Evolutionary conservation across 2,329 filamentous ascomycete species (phyloP), one percentile per base, ranked within the genome.

Genomic region (Cadophora sp.): DNA sequence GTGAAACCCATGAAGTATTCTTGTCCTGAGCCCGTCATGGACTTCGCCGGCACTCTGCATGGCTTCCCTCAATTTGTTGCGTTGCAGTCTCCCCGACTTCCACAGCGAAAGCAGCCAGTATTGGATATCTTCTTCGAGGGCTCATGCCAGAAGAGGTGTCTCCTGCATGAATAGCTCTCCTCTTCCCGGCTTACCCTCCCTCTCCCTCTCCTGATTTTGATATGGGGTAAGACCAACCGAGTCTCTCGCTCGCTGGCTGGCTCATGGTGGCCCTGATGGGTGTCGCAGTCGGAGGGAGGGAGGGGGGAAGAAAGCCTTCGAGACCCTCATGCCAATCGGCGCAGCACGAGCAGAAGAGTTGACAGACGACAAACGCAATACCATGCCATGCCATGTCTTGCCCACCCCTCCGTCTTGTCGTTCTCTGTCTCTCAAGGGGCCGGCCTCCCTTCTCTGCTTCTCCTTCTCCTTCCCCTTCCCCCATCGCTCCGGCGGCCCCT

Each of bases 141-240:
- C 70, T 64, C 58, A 56, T 56, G 62, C 74, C 71, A 73, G 68
- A 75, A 75, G 20, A 67, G 71, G 74, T 73, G 63, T 61, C 74
- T 75, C 75, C 74, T 76, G 75, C 74, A 76, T 77, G 71, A 74
- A 71, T 73, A 71, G 72, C 70, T 73, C 24, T 59, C n/a, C 43
- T 45, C 43, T 20, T 45, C 8, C n/a, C 43, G 16, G 16, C 43
- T 45, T 30, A 30, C 27, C n/a, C 13, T 6, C 36, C 18, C 70
- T 66, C 68, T 68, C 50, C 60, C 66, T 71, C 70, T 73, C 71
- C 69, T 73, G 66, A 65, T 59, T 69, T 47, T 68, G 62, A 66
- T 70, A 50, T 72, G 69, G 69, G 72, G 71, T 67, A 72, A 70
- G 70, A 71, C 72, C 72, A 73, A 73, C 69, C 71, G 68, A 59